phyloP scores from a whole-genome alignment of 257 asterid species.

The Mitragyna speciosa region DNA sequence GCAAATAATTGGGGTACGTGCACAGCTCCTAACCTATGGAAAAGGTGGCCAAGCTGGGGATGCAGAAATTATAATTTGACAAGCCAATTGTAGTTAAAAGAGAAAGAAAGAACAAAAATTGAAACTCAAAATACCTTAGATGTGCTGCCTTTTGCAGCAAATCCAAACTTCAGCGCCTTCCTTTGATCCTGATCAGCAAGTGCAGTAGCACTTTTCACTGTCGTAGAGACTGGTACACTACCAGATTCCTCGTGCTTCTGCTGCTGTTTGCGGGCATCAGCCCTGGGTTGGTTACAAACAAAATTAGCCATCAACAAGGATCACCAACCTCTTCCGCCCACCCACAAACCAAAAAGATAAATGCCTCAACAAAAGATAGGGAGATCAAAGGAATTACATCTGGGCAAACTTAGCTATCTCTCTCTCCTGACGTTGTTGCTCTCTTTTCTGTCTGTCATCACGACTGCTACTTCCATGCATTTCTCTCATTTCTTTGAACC shows the following conservation, averaged over 20 bases:
- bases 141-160: constrained; percentile 67
- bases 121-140: constrained; percentile 51
- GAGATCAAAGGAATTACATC: constrained; percentile 43
- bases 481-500: constrained; percentile 96
- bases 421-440: constrained; percentile 85
- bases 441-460: constrained; percentile 95
- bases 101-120: not conserved
- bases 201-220: constrained; percentile 59
- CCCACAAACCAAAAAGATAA: not conserved
- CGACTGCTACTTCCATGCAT: constrained; percentile 98
- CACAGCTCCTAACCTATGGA: not conserved
- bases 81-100: not conserved
- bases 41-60: not conserved
- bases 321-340: not conserved
- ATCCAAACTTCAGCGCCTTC: constrained; percentile 82
- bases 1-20: not conserved
- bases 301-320: constrained; percentile 1
- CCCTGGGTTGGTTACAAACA: constrained; percentile 45
- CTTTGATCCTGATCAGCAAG: constrained; percentile 94
- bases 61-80: not conserved
- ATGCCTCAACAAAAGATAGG: not conserved
- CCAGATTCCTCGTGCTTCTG: constrained; percentile 59
- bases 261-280: constrained; percentile 69
- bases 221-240: constrained; percentile 30
- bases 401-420: constrained; percentile 91